Base-by-base conservation (phyloP, 495 filamentous ascomycete genomes). In the Penicillium soppii region DNA sequence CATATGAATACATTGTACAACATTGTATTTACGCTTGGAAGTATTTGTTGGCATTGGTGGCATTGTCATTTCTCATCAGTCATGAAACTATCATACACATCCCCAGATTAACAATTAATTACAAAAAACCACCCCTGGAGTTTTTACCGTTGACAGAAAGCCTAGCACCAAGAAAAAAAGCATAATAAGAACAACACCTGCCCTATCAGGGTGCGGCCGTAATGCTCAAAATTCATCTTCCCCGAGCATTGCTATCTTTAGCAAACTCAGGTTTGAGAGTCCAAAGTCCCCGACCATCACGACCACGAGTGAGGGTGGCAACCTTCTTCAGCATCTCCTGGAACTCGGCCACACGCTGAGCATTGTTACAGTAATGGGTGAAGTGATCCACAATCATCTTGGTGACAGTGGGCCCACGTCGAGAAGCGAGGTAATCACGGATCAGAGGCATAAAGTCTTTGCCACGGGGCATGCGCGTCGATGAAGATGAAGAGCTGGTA, bases 301-400 rank as follows among this genome's bases (percentile, higher is more conserved):
- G 62, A 7, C 70, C 70, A 16, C 79, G 78, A 37, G 74, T 75
- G 48, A 88, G 56, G 39, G 45, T 70, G 29, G 84, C 84, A 56
- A 87, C 78, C 48, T 61, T 63, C 61, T 79, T 81, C 52, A 87
- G 65, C 69, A 79, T 79, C 53, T 81, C 79, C 59, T 82, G 80
- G 57, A 87, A 87, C 58, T 86, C 82, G n/a, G 75, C 74, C 21
- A 74, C 79, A 37, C 73, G 71, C 56, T 79, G 69, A 23, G 73
- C 61, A 16, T 76, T 83, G 1, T 68, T 72, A 54, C 82, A 84
- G 48, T 73, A 82, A n/a, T 74, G 74, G 61, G 84, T 82, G 39
- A 92, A 95, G 53, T 95, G 88, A 58, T 92, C 85, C 17, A 95
- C 83, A 53, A 96, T 68, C 67, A 84, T 76, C 70, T 91, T 86